phyloP scores from a whole-genome alignment of 495 filamentous ascomycete genomes.

The Bryoglossum gracile region DNA sequence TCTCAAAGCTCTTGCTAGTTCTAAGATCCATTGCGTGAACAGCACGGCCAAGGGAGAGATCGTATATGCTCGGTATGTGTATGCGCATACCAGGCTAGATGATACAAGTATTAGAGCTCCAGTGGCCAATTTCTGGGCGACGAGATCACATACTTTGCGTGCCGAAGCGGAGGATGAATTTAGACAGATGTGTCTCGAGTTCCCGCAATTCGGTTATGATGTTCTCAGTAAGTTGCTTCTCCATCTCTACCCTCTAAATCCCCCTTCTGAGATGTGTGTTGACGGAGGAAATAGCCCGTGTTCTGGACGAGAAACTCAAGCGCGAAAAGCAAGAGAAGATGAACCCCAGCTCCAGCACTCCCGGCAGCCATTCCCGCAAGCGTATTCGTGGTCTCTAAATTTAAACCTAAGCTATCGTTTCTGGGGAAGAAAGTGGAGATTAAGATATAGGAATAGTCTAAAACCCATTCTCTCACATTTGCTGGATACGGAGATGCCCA shows the following conservation, averaged over 20 bases:
- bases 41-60: conserved; percentile 82
- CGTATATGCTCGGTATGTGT: conserved; percentile 83
- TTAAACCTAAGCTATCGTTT: too few relatives aligned
- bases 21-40: conserved; percentile 84
- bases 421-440: too few relatives aligned
- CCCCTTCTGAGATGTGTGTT: not conserved
- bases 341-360: conserved; percentile 31
- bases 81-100: conserved; percentile 60
- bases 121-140: conserved; percentile 87
- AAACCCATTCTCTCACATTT: too few relatives aligned
- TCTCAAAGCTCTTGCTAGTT: conserved; percentile 72
- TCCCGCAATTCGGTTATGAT: conserved; percentile 85
- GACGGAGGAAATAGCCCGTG: conserved; percentile 35
- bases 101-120: conserved; percentile 73
- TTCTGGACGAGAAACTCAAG: conserved; percentile 54
- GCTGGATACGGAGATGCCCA: too few relatives aligned
- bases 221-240: conserved; percentile 54
- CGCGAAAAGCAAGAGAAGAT: conserved; percentile 38
- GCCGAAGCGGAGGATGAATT: conserved; percentile 80
- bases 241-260: not conserved
- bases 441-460: too few relatives aligned
- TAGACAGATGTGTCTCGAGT: conserved; percentile 73
- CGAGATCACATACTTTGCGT: conserved; percentile 68
- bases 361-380: conserved; percentile 43
- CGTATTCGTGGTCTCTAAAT: conserved; percentile 27